Base-by-base conservation (phyloP, 768 basidiomycete species). In the Clavaria fumosa region DNA sequence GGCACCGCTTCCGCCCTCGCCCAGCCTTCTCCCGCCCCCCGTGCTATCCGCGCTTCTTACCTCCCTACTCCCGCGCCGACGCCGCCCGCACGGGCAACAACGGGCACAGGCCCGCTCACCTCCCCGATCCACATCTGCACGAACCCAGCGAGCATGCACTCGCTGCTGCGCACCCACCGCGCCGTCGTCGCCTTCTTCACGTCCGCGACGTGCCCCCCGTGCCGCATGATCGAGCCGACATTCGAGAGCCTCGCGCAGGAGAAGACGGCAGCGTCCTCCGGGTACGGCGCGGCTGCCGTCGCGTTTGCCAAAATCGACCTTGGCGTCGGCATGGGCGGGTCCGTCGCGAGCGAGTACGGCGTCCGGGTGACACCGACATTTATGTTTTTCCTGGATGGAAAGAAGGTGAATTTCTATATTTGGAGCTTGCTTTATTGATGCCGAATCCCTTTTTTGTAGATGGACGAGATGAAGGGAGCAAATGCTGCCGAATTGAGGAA, bases 291-390 rank as follows among this genome's bases (percentile, higher is more conserved):
- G 7, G 44, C 37, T 17, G 71, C 70, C 2, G 69, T 79, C 15
- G 81, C 70, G 2, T 96, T 95, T 47, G 72, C 79, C 3, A 85
- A 86, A 54, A 70, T 95, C 23, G 91, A 96, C 57, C 60, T 86
- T 45, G 71, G 67, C 4, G 68, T 80, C 9, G 82, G 80, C 0
- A 54, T 71, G 54, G 79, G 80, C 0, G 49, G 55, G 3, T 59
- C 61, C 37, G 57, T 93, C 11, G 82, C 78, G 0, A 43, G 54
- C 1, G 62, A 75, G 52, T 81, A 70, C 60, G 63, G 69, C 10
- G 71, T 95, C 1, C 55, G 66, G 11, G 88, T 69, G 12, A 93
- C 85, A 2, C 91, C 90, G 4, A 90, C 86, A 1, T 93, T 96
- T 50, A 59, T 82, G 27, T 90, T 95, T 59, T 96, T 88, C 60